Evolutionary conservation across 2,329 filamentous ascomycete genomes (phyloP), one percentile per base, ranked within the genome.

Genomic region (Alternaria brassicicola): DNA sequence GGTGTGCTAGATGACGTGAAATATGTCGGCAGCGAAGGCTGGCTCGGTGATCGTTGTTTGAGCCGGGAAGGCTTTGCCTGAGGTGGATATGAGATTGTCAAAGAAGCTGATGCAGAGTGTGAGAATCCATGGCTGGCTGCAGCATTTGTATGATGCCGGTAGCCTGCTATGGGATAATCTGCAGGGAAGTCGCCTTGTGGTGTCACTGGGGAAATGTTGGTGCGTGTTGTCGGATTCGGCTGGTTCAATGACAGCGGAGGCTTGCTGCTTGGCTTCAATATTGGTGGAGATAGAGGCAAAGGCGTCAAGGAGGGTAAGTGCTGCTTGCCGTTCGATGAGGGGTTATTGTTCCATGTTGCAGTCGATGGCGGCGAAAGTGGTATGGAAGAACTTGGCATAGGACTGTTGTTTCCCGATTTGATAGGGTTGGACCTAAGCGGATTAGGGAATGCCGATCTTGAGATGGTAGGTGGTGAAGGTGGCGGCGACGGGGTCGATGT

Each of bases 401-500:
- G 65, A 31, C 66, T 68, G 1, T 60, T 49, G 12, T 47, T 61
- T 23, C 35, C 57, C 23, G 62, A 55, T 36, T 63, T 63, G 10
- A 68, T 58, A 2, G 68, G 63, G 12, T 68, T 68, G 2, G 68
- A 68, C 36, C 63, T 59, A n/a, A 72, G 59, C 1, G 67, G 66
- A 12, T 70, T 65, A 3, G 70, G 61, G n/a, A 72, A 69, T 2
- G 60, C 52, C n/a, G 68, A 56, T 35, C 60, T 71, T 8, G 63
- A 66, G 38, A 69, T 65, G 12, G 60, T 61, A n/a, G 56, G 52
- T 30, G 71, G 67, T n/a, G 73, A 73, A 38, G 67, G 59, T 9
- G 73, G 73, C 12, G 73, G 74, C 5, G 73, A 75, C 4, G 74
- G 74, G 5, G 75, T 75, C 3, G 71, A 73, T 31, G 72, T 64